Evolutionary conservation across 768 basidiomycete genomes (phyloP).

Genomic region (Guyanaporus albipodus): DNA sequence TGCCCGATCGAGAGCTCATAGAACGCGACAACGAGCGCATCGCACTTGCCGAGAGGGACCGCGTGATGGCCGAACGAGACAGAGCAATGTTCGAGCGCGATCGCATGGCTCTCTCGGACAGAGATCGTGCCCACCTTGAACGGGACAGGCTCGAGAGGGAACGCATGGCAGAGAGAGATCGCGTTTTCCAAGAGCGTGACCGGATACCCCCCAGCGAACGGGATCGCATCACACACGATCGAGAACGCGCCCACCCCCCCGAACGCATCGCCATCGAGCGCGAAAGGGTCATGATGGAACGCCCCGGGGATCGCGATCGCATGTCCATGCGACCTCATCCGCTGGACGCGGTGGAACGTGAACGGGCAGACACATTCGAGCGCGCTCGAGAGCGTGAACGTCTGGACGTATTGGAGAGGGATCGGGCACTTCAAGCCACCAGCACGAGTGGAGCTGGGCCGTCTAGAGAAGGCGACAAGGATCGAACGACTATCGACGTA

Average conservation of each 20-base stretch:
- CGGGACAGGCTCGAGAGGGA: slow-evolving; percentile 24
- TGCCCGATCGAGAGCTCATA: slow-evolving; percentile 22
- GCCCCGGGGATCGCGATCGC: slow-evolving; percentile 25
- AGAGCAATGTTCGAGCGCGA: slow-evolving; percentile 24
- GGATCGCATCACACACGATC: slow-evolving; percentile 24
- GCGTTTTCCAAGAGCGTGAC: slow-evolving; percentile 21
- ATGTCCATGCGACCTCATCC: slow-evolving; percentile 18
- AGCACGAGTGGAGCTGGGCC: slow-evolving; percentile 1
- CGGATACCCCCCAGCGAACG: slow-evolving; percentile 22
- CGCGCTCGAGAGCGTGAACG: slow-evolving; percentile 34
- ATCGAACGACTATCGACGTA: slow-evolving; percentile 16
- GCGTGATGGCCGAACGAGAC: slow-evolving; percentile 20
- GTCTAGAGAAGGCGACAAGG: slow-evolving; percentile 23
- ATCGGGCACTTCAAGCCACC: slow-evolving; percentile 26
- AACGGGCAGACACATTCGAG: slow-evolving; percentile 29
- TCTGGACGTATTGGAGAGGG: slow-evolving; percentile 26
- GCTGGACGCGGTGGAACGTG: slow-evolving; percentile 23
- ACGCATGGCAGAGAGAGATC: slow-evolving; percentile 21
- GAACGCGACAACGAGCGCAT: slow-evolving; percentile 24
- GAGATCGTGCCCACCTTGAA: slow-evolving; percentile 21
- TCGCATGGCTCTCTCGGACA: slow-evolving; percentile 14
- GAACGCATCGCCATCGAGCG: slow-evolving; percentile 21
- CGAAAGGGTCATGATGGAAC: slow-evolving; percentile 21
- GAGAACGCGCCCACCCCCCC: slow-evolving; percentile 16
- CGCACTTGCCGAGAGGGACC: slow-evolving; percentile 19